Conservation (phyloP, 305 asterid species). For the Nicotiana rustica region DNA sequence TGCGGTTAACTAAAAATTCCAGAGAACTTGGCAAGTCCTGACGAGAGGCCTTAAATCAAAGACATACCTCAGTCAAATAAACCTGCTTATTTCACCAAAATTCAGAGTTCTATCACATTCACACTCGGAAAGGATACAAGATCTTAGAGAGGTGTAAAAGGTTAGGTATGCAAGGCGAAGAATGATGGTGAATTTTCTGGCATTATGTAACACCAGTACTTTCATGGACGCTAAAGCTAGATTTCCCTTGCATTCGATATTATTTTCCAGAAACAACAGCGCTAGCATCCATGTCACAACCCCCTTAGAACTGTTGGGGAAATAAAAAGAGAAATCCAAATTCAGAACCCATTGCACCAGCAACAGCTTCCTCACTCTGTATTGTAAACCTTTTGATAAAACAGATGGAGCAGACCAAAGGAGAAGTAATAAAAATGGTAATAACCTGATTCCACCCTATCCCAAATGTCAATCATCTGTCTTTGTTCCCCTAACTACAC, state of each 20-base stretch:
- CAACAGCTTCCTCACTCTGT: neutral
- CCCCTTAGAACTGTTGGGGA: slow-evolving; percentile 17
- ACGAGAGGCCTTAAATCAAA: neutral
- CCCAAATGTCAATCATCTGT: slow-evolving; percentile 50
- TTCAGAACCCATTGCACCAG: neutral
- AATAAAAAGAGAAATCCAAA: slow-evolving; percentile 26
- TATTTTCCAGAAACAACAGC: neutral
- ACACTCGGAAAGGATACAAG: too few relatives aligned
- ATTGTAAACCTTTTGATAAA: slow-evolving; percentile 2
- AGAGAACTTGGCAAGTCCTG: neutral
- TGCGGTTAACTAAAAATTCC: neutral
- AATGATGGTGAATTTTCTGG: slow-evolving; percentile 10
- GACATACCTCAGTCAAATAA: neutral
- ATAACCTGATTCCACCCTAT: slow-evolving; percentile 34
- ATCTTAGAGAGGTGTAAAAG: neutral
- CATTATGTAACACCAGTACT: slow-evolving; percentile 9
- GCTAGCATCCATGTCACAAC: neutral
- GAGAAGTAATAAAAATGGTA: slow-evolving; percentile 27
- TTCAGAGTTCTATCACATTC: neutral
- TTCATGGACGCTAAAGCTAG: neutral
- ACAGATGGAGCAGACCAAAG: slow-evolving; percentile 29
- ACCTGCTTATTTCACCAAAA: neutral
- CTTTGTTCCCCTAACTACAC: slow-evolving; percentile 67
- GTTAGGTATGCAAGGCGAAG: neutral
- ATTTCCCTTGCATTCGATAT: neutral